phyloP scores from a whole-genome alignment of 805 yeast species.

The Ogataea degrootiae region DNA sequence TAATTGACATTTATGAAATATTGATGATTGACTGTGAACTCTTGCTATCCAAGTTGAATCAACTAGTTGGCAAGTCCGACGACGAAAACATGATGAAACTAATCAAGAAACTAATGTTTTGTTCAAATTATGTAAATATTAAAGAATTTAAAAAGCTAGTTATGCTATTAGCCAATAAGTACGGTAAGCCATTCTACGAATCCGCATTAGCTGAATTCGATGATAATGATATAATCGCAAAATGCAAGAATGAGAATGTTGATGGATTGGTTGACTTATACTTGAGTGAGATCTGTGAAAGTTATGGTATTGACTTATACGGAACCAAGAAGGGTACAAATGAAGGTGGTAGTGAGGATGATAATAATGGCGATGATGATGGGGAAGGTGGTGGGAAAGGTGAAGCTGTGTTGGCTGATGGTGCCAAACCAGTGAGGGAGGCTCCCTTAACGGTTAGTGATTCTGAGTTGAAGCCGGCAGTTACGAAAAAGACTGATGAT shows the following conservation, averaged over 20 bases:
- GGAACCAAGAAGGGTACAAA: slow-evolving; percentile 10
- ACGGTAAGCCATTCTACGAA: slow-evolving; percentile 22
- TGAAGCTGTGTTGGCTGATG: background rate
- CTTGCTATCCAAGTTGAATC: slow-evolving; percentile 18
- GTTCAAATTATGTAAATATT: slow-evolving; percentile 15
- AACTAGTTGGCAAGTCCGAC: slow-evolving; percentile 9
- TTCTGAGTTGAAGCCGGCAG: background rate
- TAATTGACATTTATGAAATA: slow-evolving; percentile 20
- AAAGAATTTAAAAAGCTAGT: slow-evolving; percentile 23
- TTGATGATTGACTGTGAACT: slow-evolving; percentile 21
- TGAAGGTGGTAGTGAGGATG: slow-evolving; percentile 4
- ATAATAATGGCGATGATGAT: slow-evolving; percentile 5
- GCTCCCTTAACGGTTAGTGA: background rate
- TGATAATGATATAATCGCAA: slow-evolving; percentile 15
- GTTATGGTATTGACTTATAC: slow-evolving; percentile 25
- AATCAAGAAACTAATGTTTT: slow-evolving; percentile 16
- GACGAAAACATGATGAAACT: slow-evolving; percentile 13
- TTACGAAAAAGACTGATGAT: slow-evolving; percentile 11
- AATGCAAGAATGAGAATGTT: slow-evolving; percentile 25
- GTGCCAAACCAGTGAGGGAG: background rate
- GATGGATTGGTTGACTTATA: slow-evolving; percentile 23
- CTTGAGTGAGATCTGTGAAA: slow-evolving; percentile 25
- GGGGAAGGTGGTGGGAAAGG: slow-evolving; percentile 1
- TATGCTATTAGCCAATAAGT: slow-evolving; percentile 17
- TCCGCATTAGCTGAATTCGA: slow-evolving; percentile 12